Base-by-base conservation (phyloP, 106 monocot genomes). In the Allium fistulosum region DNA sequence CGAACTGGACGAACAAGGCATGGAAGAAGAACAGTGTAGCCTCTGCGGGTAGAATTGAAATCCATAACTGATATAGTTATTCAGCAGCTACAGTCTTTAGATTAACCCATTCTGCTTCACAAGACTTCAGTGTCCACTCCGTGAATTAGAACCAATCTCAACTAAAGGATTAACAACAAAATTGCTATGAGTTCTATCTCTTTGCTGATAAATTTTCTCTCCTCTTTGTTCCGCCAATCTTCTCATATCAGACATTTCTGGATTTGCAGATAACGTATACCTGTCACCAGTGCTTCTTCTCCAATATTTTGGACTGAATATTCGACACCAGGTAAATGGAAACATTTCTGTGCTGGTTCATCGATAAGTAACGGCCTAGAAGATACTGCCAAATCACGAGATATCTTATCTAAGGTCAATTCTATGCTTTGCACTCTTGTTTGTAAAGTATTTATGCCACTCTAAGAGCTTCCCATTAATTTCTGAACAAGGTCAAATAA, bases 401-500 rank as follows among this genome's bases (percentile, higher is more conserved):
- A 99, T 60, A 99, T 90, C 56, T 85, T 87, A 58, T 87, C 75
- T 17, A 99, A 50, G 26, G 85, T 77, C 82, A 81, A 83, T 74
- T 99, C 93, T 13, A 99, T 58, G 50, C 90, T 83, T 49, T 87
- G 84, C 10, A 99, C 90, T 80, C 93, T 83, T 60, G 75, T 78
- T 76, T 99, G 93, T 48, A 99, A 65, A 26, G 87, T 80, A 45
- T 75, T 84, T 22, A 93, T 83, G 45, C 99, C 93, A 71, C 76
- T 87, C 50, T 99, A 83, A 10, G 99, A 99, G 77, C 70, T 87
- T 56, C 90, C 90, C 11, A 99, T 93, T 58, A 99, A 93, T 62
- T 76, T 90, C 99, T 99, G 72, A 1, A 97, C 79, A 70, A 97
- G 84, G 59, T 97, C 97, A 37, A 97, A 73, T 53, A 97, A 65